Evolutionary conservation across 768 basidiomycete genomes (phyloP), one percentile per base, ranked within the genome.

Genomic region (Crepidotus variabilis): DNA sequence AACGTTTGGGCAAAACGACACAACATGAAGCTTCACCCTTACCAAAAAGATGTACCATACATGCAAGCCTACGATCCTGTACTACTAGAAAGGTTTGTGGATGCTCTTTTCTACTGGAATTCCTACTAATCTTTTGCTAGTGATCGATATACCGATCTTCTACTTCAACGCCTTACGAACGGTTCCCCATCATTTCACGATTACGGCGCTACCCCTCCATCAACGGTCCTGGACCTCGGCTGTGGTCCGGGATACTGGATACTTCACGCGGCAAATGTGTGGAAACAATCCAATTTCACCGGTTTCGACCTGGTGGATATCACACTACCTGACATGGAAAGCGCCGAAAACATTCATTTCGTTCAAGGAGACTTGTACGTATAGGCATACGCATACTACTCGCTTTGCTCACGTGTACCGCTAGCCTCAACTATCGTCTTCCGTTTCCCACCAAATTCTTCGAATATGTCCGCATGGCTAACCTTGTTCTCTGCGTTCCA

Each of bases 211-310:
- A 70, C 69, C n/a, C 74, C 76, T 0, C 86, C 88, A 1, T 65
- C 69, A 0, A 71, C 73, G 11, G 84, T 87, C 21, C 77, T 93
- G 6, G 90, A 92, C 63, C 69, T 93, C 11, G 91, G 91, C 2
- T 92, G 89, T 66, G 90, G 91, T 10, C 61, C 78, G 48, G 89
- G 90, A 0, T 65, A 79, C 49, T 93, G 91, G 91, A 74, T 85
- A 5, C 57, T 82, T 0, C 75, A 84, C 49, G 85, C 89, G 3
- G 82, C 87, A 2, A 72, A 65, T 20, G 63, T 69, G n/a, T 93
- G 90, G 90, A 80, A 75, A 20, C 63, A 70, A 43, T 77, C 84
- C 18, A 73, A 75, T 9, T 77, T 92, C 51, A 82, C 80, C 7
- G 90, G 86, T 2, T 74, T 91, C 32, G 88, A 92, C 65, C 68